Base-by-base conservation (phyloP, 2,329 filamentous ascomycete species). In the Colletotrichum zoysiae region DNA sequence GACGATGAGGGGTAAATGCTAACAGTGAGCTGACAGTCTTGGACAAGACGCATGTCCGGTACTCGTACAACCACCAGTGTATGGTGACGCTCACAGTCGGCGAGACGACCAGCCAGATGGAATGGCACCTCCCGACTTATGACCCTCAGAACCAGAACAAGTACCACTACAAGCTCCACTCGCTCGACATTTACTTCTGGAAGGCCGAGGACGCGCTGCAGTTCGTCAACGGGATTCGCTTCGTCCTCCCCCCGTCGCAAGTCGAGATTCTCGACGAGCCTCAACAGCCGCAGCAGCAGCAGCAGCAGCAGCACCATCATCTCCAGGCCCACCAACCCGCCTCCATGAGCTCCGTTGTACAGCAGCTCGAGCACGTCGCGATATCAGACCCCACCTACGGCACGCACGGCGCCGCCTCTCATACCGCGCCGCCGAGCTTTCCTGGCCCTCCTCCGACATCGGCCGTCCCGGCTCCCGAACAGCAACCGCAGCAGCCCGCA, bases 101-200 rank as follows among this genome's bases (percentile, higher is more conserved):
- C 74, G 84, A 86, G 68, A 77, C 82, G 71, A 77, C 84, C 67
- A 80, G 87, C 74, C 83, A 84, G 58, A 87, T 87, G 73, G 85
- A 94, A 79, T 95, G 93, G 93, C 92, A 94, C 80, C 86, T 95
- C 8, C 92, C 92, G 2, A 90, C 90, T 0, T 92, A 88, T 79
- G 92, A 95, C 79, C 89, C 89, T 2, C 86, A 86, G 62, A 93
- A 94, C 80, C 89, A 95, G 80, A 90, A 88, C 78, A 94, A 92
- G 79, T 95, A 94, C 79, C 89, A 94, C 84, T 94, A 94, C 82
- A 90, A 90, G 78, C 86, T 95, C 9, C 90, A 94, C 78, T 91
- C 91, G 0, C 79, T 95, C 69, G 93, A 95, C 77, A 83, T 95
- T 18, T 95, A 95, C 82, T 92, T 95, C 78, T 95, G 92, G 92